phyloP scores from a whole-genome alignment of 176 grass and related monocot genomes.

The Olyra latifolia region DNA sequence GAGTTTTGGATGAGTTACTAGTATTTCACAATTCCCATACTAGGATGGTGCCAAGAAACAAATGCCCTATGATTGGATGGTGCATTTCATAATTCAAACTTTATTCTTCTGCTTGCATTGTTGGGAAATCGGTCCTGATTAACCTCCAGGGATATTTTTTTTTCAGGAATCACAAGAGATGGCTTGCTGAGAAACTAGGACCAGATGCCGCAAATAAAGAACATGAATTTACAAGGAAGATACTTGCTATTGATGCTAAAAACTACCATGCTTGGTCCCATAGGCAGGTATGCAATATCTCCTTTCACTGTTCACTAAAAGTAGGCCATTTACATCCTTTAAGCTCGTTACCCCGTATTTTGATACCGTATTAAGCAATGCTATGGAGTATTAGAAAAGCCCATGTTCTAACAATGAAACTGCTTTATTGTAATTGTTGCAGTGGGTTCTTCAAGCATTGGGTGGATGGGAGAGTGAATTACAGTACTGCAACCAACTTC shows the following conservation, averaged over 20 bases:
- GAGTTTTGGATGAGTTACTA: neutral
- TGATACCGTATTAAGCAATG: conserved; percentile 8
- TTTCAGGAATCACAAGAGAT: conserved; percentile 90
- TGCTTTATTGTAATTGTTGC: conserved; percentile 32
- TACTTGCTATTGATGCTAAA: conserved; percentile 76
- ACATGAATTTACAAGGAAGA: conserved; percentile 70
- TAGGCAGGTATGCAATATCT: conserved; percentile 63
- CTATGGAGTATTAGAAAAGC: neutral
- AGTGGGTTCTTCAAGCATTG: conserved; percentile 93
- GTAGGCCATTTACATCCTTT: conserved; percentile 4
- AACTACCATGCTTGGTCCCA: conserved; percentile 99
- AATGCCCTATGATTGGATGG: too few species aligned
- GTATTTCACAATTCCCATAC: neutral
- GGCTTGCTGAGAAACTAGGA: conserved; percentile 93
- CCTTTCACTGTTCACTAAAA: conserved; percentile 8
- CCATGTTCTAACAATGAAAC: conserved; percentile 15
- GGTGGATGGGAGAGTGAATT: conserved; percentile 95
- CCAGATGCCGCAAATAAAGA: conserved; percentile 66
- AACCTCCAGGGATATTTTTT: conserved; percentile 8
- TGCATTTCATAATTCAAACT: neutral
- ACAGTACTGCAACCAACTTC: conserved; percentile 67
- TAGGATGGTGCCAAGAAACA: too few species aligned
- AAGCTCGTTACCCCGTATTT: conserved; percentile 6
- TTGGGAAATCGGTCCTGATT: neutral
- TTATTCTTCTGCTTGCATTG: neutral